Conservation (phyloP, 192 early-diverging fungal genomes). For the Backusella circina region DNA sequence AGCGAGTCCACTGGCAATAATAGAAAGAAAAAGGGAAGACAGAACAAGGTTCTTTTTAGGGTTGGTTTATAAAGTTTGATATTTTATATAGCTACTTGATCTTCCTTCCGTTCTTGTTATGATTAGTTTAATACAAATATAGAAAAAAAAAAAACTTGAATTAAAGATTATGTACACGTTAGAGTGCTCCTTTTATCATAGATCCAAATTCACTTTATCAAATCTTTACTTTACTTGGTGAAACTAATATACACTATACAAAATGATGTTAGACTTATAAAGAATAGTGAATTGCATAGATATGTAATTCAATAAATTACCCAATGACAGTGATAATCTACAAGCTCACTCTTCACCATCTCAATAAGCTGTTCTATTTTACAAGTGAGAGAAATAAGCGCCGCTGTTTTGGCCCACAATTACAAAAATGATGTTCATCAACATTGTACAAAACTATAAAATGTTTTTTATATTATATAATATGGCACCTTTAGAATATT, state of each 20-base stretch:
- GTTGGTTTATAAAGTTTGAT: conserved; percentile 4
- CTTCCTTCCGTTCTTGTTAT: neutral
- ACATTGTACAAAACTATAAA: neutral
- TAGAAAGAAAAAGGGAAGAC: conserved; percentile 8
- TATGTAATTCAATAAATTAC: neutral
- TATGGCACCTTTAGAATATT: neutral
- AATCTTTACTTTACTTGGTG: neutral
- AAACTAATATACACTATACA: neutral
- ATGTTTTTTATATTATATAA: neutral
- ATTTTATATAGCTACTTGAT: neutral
- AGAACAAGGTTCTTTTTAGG: conserved; percentile 5
- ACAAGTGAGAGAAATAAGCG: neutral
- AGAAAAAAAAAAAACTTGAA: neutral
- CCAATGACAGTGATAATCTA: neutral
- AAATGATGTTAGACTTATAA: neutral
- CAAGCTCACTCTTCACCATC: neutral
- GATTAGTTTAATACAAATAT: neutral
- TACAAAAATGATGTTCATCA: neutral
- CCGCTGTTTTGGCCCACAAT: neutral
- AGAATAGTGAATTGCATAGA: neutral
- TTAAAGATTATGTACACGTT: neutral
- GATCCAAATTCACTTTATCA: neutral
- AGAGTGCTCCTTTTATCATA: neutral
- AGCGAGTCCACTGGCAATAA: neutral
- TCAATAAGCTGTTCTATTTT: neutral